phyloP scores from a whole-genome alignment of 495 filamentous ascomycete species.

The Staphylotrichum tortipilum region DNA sequence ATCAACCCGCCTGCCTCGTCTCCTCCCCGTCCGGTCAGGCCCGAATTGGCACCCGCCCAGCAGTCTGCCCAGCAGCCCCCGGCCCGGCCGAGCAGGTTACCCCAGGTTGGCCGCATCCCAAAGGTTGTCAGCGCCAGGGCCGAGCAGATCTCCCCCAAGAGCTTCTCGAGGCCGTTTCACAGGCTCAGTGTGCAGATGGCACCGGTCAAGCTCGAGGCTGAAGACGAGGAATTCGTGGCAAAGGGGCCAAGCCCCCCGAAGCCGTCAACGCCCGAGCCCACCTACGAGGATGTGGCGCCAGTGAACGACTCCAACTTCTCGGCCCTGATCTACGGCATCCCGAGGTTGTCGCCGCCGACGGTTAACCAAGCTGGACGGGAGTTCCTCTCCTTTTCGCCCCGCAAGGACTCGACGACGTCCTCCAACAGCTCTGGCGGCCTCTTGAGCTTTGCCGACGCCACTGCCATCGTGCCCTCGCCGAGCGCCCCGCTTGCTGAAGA shows the following conservation, averaged over 20 bases:
- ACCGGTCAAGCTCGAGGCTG: constrained; percentile 5
- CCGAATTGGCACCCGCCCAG: neutral
- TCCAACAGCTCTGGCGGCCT: constrained; percentile 56
- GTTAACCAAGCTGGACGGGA: constrained; percentile 21
- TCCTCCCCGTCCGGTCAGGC: too few species aligned
- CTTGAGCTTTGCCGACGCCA: constrained; percentile 43
- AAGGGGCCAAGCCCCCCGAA: constrained; percentile 40
- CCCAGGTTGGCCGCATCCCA: constrained; percentile 85
- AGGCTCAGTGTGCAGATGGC: constrained; percentile 22
- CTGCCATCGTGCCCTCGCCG: constrained; percentile 52
- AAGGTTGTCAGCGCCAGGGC: constrained; percentile 71
- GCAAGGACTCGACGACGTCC: constrained; percentile 55
- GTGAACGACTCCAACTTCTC: constrained; percentile 13
- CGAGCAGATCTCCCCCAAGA: constrained; percentile 62
- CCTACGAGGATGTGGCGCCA: constrained; percentile 17
- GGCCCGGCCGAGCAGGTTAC: constrained; percentile 44
- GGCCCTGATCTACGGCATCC: constrained; percentile 16
- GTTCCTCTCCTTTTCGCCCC: constrained; percentile 66
- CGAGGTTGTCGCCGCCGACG: constrained; percentile 14
- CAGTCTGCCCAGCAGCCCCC: constrained; percentile 7
- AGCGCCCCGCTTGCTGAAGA: constrained; percentile 60
- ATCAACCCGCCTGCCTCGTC: neutral
- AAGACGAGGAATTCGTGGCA: constrained; percentile 37
- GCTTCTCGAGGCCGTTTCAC: constrained; percentile 69
- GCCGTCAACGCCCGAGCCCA: constrained; percentile 29